Conservation (phyloP, 495 filamentous ascomycete species). For the Penicillium nucicola region DNA sequence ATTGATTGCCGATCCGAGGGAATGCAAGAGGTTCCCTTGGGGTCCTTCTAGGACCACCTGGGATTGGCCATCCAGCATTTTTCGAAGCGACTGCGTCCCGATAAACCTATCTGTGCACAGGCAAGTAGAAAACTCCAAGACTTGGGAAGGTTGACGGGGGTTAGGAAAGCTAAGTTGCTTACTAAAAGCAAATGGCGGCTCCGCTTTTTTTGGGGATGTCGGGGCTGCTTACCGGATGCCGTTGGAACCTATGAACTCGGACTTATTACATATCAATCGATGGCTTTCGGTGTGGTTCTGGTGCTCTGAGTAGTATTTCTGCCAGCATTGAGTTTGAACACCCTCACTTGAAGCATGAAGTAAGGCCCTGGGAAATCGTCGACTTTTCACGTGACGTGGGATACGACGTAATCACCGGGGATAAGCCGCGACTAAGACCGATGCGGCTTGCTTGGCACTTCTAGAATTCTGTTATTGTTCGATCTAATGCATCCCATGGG, state of each 20-base stretch:
- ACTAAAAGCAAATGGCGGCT: constrained; percentile 16
- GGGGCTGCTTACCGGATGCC: neutral
- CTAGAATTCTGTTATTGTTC: too few relatives aligned
- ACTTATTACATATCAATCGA: neutral
- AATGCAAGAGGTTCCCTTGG: constrained; percentile 28
- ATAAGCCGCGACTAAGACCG: neutral
- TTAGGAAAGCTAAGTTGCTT: constrained; percentile 16
- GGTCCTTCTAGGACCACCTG: constrained; percentile 41
- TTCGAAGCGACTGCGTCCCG: constrained; percentile 22
- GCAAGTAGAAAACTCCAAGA: constrained; percentile 2
- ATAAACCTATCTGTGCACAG: constrained; percentile 11
- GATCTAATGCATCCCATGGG: too few relatives aligned
- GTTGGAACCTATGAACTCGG: neutral
- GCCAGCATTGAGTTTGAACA: too few relatives aligned
- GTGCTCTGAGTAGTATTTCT: too few relatives aligned
- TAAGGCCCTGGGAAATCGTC: neutral
- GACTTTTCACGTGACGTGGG: neutral
- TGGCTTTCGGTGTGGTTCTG: too few relatives aligned
- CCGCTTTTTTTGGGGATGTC: constrained; percentile 1
- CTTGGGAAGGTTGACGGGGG: constrained; percentile 5
- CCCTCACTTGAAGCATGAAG: too few relatives aligned
- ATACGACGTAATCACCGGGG: neutral
- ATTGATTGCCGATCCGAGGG: constrained; percentile 28
- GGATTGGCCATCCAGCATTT: constrained; percentile 45
- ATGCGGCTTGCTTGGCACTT: neutral